phyloP scores from a whole-genome alignment of 345 rosid species.

The Populus euphratica region DNA sequence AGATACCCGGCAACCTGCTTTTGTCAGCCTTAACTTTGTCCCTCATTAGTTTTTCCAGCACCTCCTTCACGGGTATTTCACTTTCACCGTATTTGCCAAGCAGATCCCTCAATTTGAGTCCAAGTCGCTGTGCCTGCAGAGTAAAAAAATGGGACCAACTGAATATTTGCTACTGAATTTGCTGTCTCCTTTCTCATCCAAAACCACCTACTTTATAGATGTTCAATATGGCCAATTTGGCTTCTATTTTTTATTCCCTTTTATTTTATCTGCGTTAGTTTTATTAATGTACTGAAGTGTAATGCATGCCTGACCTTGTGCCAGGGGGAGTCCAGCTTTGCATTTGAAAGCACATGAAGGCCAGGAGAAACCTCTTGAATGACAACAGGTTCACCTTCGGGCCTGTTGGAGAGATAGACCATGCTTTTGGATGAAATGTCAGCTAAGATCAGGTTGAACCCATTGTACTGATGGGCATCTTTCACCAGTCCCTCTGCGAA shows the following conservation, averaged over 20 bases:
- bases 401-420: slow-evolving; percentile 57
- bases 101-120: slow-evolving; percentile 37
- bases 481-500: slow-evolving; percentile 49
- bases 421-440: slow-evolving; percentile 49
- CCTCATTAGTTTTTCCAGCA: slow-evolving; percentile 50
- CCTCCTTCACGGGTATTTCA: slow-evolving; percentile 40
- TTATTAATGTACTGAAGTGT: not conserved
- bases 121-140: slow-evolving; percentile 46
- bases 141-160: not conserved
- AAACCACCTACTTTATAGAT: not conserved
- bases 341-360: slow-evolving; percentile 59
- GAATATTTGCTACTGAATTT: not conserved
- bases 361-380: slow-evolving; percentile 60
- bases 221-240: not conserved
- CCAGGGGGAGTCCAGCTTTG: slow-evolving; percentile 56
- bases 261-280: not conserved
- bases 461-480: slow-evolving; percentile 54
- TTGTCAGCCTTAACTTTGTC: slow-evolving; percentile 49
- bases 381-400: slow-evolving; percentile 32
- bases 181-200: not conserved
- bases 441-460: slow-evolving; percentile 59
- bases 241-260: not conserved
- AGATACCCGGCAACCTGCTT: slow-evolving; percentile 52
- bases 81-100: slow-evolving; percentile 31
- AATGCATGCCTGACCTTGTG: slow-evolving; percentile 36